These are phyloP conservation scores for Ganoderma leucocontextum DNA, from an alignment of 1,284 basidiomycete genomes.

Conservation along the genomic window DNA sequence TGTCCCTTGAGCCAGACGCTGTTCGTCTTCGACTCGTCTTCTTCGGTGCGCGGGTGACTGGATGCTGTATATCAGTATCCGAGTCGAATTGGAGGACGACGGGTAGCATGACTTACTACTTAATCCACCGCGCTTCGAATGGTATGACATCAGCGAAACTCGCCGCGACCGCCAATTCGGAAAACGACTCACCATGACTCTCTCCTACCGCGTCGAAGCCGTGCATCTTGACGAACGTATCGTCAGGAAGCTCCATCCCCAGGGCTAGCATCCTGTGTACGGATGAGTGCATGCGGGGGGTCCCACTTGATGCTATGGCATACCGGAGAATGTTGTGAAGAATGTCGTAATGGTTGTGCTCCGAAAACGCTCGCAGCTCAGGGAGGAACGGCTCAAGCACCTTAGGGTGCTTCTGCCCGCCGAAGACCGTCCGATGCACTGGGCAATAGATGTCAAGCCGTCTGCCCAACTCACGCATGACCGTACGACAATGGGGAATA, in stretches of 20 bases:
- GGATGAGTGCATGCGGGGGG: neutral
- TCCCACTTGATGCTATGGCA: slow-evolving; percentile 17
- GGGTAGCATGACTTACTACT: slow-evolving; percentile 40
- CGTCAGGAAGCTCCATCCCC: slow-evolving; percentile 32
- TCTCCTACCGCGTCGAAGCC: slow-evolving; percentile 39
- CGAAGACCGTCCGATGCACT: slow-evolving; percentile 14
- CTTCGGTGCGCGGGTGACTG: slow-evolving; percentile 46
- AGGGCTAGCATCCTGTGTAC: slow-evolving; percentile 22
- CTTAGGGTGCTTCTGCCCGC: slow-evolving; percentile 42
- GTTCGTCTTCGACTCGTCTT: slow-evolving; percentile 60
- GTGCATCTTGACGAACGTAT: slow-evolving; percentile 44
- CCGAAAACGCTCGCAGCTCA: slow-evolving; percentile 47
- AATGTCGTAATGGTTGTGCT: slow-evolving; percentile 43
- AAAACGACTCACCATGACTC: slow-evolving; percentile 41
- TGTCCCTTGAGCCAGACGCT: slow-evolving; percentile 71
- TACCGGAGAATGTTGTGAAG: slow-evolving; percentile 35
- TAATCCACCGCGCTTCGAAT: slow-evolving; percentile 44
- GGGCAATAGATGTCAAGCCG: neutral
- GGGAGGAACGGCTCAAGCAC: slow-evolving; percentile 49
- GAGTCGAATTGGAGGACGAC: neutral
- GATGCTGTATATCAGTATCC: too few relatives aligned
- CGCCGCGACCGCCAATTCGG: neutral
- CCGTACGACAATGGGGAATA: neutral
- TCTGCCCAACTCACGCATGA: neutral
- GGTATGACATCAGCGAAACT: neutral